These are phyloP conservation scores for Cladosporium sphaerospermum DNA, from an alignment of 2,329 filamentous ascomycete genomes.

Conservation along the genomic window DNA sequence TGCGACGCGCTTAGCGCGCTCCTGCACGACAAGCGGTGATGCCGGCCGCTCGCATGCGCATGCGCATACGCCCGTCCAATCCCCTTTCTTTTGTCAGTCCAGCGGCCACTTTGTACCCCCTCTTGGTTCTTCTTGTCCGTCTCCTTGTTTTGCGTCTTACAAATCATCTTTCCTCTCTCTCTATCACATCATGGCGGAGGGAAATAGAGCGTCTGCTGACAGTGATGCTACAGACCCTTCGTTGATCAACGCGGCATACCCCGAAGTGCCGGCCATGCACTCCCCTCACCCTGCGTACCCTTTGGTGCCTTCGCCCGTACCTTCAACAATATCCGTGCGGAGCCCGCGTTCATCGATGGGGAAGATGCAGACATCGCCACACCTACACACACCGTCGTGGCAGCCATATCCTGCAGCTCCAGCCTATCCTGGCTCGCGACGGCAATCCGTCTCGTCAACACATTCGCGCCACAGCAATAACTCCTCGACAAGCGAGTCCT, in stretches of 20 bases:
- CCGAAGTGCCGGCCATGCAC: slow-evolving; percentile 34
- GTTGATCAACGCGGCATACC: slow-evolving; percentile 44
- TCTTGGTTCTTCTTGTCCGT: slow-evolving; percentile 38
- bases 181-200: slow-evolving; percentile 12
- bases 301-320: slow-evolving; percentile 57
- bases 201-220: slow-evolving; percentile 2
- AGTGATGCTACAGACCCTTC: slow-evolving; percentile 45
- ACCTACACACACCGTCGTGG: slow-evolving; percentile 51
- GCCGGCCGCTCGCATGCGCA: slow-evolving; percentile 5
- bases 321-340: slow-evolving; percentile 47
- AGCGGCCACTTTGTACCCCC: slow-evolving; percentile 32
- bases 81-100: slow-evolving; percentile 32
- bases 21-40: slow-evolving; percentile 6
- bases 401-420: slow-evolving; percentile 43
- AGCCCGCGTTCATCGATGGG: slow-evolving; percentile 35
- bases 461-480: slow-evolving; percentile 57
- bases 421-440: slow-evolving; percentile 40
- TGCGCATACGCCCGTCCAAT: slow-evolving; percentile 14
- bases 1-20: slow-evolving; percentile 9
- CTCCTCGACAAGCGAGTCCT: slow-evolving; percentile 39
- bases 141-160: slow-evolving; percentile 19
- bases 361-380: slow-evolving; percentile 53
- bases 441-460: slow-evolving; percentile 65
- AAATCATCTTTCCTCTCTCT: slow-evolving; percentile 19
- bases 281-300: slow-evolving; percentile 34